phyloP scores from a whole-genome alignment of 192 early-diverging fungal species.

The Backusella morwellensis region DNA sequence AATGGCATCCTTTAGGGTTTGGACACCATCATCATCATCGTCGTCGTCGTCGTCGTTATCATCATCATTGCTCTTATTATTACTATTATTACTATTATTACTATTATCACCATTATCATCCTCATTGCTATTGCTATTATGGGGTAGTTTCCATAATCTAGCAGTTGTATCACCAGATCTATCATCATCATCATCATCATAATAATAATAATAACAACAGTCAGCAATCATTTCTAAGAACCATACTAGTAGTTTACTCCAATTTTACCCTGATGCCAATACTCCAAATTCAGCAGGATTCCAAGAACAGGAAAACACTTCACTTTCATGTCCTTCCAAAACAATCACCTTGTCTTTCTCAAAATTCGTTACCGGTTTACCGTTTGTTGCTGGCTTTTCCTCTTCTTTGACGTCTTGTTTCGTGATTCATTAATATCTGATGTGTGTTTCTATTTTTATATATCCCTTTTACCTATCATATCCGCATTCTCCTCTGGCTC shows the following conservation, averaged over 20 bases:
- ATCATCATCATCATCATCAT: background rate
- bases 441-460: background rate
- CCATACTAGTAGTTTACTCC: background rate
- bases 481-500: background rate
- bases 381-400: background rate
- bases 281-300: slow-evolving; percentile 59
- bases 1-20: slow-evolving; percentile 34
- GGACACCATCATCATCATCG: slow-evolving; percentile 27
- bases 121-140: background rate
- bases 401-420: background rate
- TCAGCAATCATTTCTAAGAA: background rate
- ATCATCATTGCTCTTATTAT: background rate
- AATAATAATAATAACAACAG: no score
- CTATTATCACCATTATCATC: background rate
- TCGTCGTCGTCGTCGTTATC: background rate
- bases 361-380: slow-evolving; percentile 31
- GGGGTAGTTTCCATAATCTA: slow-evolving; percentile 81
- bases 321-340: slow-evolving; percentile 64
- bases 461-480: background rate
- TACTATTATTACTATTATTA: background rate
- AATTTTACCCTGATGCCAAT: slow-evolving; percentile 73
- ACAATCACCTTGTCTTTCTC: slow-evolving; percentile 50
- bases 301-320: slow-evolving; percentile 82
- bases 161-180: slow-evolving; percentile 82
- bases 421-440: background rate